These are phyloP conservation scores for Talaromyces sp. DNA, from an alignment of 2,329 filamentous ascomycete species.

Conservation along the genomic window DNA sequence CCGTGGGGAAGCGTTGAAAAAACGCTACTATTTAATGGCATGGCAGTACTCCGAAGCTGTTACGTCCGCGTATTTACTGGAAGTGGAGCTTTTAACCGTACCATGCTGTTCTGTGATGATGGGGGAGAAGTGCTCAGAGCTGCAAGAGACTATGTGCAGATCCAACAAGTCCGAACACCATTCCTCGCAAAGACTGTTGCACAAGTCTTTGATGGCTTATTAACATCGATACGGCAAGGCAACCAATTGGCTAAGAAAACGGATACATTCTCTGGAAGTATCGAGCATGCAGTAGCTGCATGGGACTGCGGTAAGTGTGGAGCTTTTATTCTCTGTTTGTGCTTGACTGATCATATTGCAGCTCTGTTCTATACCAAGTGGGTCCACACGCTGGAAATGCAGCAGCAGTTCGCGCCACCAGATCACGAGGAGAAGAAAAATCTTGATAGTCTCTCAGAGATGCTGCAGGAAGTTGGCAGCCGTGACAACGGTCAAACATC, in stretches of 20 bases:
- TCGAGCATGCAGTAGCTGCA: constrained; percentile 29
- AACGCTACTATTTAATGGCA: constrained; percentile 29
- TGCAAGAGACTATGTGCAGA: constrained; percentile 19
- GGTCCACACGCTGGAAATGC: constrained; percentile 25
- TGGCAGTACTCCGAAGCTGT: constrained; percentile 27
- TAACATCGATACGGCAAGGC: constrained; percentile 22
- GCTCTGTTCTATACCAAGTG: constrained; percentile 29
- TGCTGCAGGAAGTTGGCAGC: constrained; percentile 21
- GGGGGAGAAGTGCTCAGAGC: constrained; percentile 19
- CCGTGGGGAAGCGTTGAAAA: constrained; percentile 16
- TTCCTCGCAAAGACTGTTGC: constrained; percentile 23
- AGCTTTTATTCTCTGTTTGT: background rate
- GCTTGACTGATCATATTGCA: constrained; percentile 4
- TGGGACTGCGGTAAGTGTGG: constrained; percentile 25
- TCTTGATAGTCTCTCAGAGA: constrained; percentile 18
- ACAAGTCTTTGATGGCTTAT: constrained; percentile 24
- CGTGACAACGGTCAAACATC: constrained; percentile 13
- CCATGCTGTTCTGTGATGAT: constrained; percentile 24
- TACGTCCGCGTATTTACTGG: constrained; percentile 25
- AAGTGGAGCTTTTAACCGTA: constrained; percentile 23
- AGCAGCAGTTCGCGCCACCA: constrained; percentile 11
- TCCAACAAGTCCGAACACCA: constrained; percentile 19
- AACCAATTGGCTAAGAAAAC: constrained; percentile 26
- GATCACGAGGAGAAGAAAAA: constrained; percentile 21
- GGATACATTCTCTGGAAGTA: constrained; percentile 26